Evolutionary conservation across 257 asterid species (phyloP), one percentile per base, ranked within the genome.

Genomic region (Solanum phureja): DNA sequence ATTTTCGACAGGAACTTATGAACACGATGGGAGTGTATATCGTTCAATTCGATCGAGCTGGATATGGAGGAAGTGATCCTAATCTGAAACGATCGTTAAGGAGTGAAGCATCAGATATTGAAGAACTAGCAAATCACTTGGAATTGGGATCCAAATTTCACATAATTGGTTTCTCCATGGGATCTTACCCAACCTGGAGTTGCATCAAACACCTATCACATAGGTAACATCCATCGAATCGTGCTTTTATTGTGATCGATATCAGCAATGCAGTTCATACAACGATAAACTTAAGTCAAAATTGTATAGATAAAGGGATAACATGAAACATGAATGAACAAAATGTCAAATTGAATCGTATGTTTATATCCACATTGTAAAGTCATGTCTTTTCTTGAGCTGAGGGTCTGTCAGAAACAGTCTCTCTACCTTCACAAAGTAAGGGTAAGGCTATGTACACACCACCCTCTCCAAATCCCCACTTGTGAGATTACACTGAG

Each of bases 21-120:
- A 93, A 94, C 87, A 91, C 91, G 85, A 81, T 95, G 89, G 92
- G 93, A 86, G 90, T 97, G 86, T 93, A 94, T 86, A 69, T 97
- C 19, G 87, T 95, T 75, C 88, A 92, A 64, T 95, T 90, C 56
- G 98, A 97, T 87, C 93, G 99, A 88, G 98, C 99, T 10, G 99
- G 99, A 76, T 97, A 97, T 90, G 99, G 99, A 2, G 98, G 95
- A 64, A 97, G 99, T 85, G 98, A 95, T 90, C 98, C 98, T 34
- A 94, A 96, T 87, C 95, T 94, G 7, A 93, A 91, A 88, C 89
- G 98, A 56, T 91, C 98, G 14, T 60, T 94, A 23, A 97, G 93
- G 83, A 95, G 95, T 44, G 98, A 94, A 87, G 95, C 98, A 46
- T 92, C 93, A 23, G 99, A 97, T 87, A 94, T 97, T 23, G 97